Evolutionary conservation across 2,329 filamentous ascomycete species (phyloP).

Genomic region (Penicillium janthinellum): DNA sequence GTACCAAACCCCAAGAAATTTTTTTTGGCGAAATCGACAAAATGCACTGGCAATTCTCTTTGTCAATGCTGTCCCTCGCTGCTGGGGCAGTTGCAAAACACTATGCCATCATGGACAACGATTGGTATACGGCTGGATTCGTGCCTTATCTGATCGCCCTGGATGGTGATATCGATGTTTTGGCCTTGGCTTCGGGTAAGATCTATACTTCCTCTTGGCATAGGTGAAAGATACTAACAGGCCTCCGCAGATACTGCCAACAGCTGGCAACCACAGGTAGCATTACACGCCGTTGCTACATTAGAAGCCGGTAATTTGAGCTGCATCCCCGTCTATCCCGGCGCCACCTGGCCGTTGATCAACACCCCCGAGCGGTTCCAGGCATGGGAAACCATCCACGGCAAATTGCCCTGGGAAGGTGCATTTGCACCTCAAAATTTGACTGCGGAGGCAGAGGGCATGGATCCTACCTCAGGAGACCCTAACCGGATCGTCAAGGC

Average conservation of each 20-base stretch:
- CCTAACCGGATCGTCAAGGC: slow-evolving; percentile 44
- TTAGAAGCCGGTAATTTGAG: slow-evolving; percentile 51
- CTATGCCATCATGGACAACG: slow-evolving; percentile 51
- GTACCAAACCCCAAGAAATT: not conserved
- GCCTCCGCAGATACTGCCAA: slow-evolving; percentile 42
- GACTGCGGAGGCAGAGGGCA: slow-evolving; percentile 46
- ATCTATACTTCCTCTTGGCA: not conserved
- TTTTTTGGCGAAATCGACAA: not conserved
- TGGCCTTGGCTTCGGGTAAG: slow-evolving; percentile 41
- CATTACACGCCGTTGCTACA: slow-evolving; percentile 50
- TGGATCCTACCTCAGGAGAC: slow-evolving; percentile 51
- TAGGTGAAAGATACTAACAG: slow-evolving; percentile 7
- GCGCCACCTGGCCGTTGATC: slow-evolving; percentile 51
- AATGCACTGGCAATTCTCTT: slow-evolving; percentile 17
- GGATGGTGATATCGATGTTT: slow-evolving; percentile 48
- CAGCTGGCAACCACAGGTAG: slow-evolving; percentile 50
- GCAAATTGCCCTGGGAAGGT: slow-evolving; percentile 50
- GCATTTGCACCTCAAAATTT: slow-evolving; percentile 49
- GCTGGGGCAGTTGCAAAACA: slow-evolving; percentile 16
- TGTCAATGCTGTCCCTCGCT: slow-evolving; percentile 18
- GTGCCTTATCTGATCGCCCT: slow-evolving; percentile 50
- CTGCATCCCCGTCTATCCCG: slow-evolving; percentile 54
- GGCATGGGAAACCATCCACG: slow-evolving; percentile 50
- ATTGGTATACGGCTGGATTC: slow-evolving; percentile 48
- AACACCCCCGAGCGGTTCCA: slow-evolving; percentile 50